A percentile compares a stretch with the other conserved stretches of the same genome.
Evolutionary conservation across 2,329 filamentous ascomycete genomes (phyloP).

Genomic region (Lachnellula suecica): DNA sequence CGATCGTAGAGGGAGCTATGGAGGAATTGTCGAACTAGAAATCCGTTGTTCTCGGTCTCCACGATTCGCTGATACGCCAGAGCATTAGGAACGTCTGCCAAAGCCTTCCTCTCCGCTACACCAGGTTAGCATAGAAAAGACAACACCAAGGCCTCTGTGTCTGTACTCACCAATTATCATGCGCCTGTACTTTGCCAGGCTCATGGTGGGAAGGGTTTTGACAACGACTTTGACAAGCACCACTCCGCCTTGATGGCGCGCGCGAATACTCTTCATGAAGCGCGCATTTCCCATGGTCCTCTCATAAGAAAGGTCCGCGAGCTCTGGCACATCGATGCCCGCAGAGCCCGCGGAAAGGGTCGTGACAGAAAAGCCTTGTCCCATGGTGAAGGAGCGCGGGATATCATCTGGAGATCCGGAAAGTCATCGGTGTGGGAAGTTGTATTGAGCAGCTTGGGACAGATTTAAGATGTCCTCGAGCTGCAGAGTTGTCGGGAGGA

Average conservation of each 20-base stretch:
- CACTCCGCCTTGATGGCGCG: constrained; percentile 83
- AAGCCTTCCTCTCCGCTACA: constrained; percentile 72
- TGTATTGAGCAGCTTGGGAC: constrained; percentile 20
- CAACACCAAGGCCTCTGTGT: neutral
- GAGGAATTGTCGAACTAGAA: constrained; percentile 90
- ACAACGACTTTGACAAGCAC: constrained; percentile 93
- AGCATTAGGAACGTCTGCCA: constrained; percentile 86
- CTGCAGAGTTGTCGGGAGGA: constrained; percentile 12
- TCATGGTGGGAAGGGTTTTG: constrained; percentile 86
- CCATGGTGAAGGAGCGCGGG: constrained; percentile 58
- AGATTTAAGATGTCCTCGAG: constrained; percentile 21
- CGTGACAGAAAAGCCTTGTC: constrained; percentile 92
- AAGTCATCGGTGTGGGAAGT: constrained; percentile 24
- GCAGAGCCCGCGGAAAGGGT: constrained; percentile 89
- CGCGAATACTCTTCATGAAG: constrained; percentile 96
- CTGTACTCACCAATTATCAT: constrained; percentile 69
- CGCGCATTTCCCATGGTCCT: constrained; percentile 86
- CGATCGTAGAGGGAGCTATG: constrained; percentile 97
- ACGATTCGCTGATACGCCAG: constrained; percentile 86
- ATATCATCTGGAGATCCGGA: constrained; percentile 28
- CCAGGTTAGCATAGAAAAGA: constrained; percentile 12
- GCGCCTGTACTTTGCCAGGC: constrained; percentile 75
- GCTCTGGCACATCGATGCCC: constrained; percentile 90
- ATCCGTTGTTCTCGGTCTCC: constrained; percentile 88
- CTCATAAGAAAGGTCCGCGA: constrained; percentile 88